These are phyloP conservation scores for Pilatotrama ljubarskyi DNA, from an alignment of 768 basidiomycete species.

Conservation along the genomic window DNA sequence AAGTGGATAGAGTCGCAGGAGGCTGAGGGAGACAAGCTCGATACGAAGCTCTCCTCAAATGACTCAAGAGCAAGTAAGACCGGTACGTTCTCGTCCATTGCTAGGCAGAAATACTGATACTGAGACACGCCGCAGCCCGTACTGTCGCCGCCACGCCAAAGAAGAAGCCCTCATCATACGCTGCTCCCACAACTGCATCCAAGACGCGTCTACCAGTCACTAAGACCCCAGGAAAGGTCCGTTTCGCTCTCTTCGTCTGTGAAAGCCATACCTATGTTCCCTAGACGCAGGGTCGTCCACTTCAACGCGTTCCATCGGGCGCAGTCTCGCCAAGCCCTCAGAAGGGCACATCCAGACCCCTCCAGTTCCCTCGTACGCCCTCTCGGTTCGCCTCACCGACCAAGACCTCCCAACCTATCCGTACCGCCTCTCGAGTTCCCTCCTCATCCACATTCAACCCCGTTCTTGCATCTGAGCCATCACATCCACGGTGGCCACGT, in stretches of 20 bases:
- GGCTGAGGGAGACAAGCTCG: constrained; percentile 38
- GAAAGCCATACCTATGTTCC: constrained; percentile 1
- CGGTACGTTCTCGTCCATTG: constrained; percentile 42
- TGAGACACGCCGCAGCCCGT: constrained; percentile 39
- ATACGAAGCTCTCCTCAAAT: constrained; percentile 9
- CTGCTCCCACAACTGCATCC: constrained; percentile 55
- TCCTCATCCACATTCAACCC: constrained; percentile 76
- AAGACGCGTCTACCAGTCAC: constrained; percentile 37
- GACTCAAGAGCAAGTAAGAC: constrained; percentile 57
- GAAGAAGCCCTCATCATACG: constrained; percentile 49
- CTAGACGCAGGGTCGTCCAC: constrained; percentile 25
- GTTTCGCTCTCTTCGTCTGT: background rate
- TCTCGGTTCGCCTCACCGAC: constrained; percentile 53
- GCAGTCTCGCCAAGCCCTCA: constrained; percentile 37
- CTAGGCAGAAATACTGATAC: background rate
- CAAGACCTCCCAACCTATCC: constrained; percentile 30
- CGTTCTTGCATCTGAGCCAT: constrained; percentile 43
- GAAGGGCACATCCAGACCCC: constrained; percentile 31
- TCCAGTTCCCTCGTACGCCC: constrained; percentile 30
- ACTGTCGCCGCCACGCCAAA: constrained; percentile 50
- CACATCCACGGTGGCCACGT: constrained; percentile 60
- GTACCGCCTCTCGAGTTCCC: constrained; percentile 42
- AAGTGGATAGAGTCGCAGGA: constrained; percentile 73
- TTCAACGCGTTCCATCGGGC: constrained; percentile 30
- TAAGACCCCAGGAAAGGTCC: constrained; percentile 35